Evolutionary conservation across 768 basidiomycete species (phyloP).

Genomic region (Boletus pseudo-olivaceus): DNA sequence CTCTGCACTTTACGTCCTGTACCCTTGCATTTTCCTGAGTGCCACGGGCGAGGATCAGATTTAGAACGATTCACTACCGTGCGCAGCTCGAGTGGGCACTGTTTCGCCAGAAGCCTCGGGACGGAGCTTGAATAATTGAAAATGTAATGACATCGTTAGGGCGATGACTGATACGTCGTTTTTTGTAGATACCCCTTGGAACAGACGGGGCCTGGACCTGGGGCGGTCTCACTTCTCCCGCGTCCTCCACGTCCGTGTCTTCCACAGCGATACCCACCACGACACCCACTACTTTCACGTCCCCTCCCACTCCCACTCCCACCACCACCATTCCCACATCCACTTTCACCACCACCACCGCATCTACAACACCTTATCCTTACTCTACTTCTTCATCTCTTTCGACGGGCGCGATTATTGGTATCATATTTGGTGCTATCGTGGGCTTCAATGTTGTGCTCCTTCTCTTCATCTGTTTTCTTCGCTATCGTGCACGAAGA

Average conservation of each 20-base stretch:
- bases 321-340: background rate
- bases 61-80: background rate
- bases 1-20: background rate
- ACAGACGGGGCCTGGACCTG: conserved; percentile 60
- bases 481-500: conserved; percentile 28
- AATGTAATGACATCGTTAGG: conserved; percentile 10
- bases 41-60: background rate
- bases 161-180: conserved; percentile 11
- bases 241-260: conserved; percentile 33
- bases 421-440: conserved; percentile 45
- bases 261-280: conserved; percentile 25
- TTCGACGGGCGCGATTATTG: conserved; percentile 30
- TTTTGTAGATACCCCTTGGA: conserved; percentile 66
- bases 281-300: conserved; percentile 29
- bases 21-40: background rate
- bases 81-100: background rate
- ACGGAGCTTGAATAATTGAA: background rate
- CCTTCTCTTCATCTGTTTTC: conserved; percentile 37
- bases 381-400: conserved; percentile 29
- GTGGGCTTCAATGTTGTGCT: conserved; percentile 58
- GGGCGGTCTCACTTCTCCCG: conserved; percentile 71
- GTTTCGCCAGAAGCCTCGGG: background rate
- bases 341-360: conserved; percentile 20
- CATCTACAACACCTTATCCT: conserved; percentile 24
- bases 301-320: conserved; percentile 26